Percentiles rank a stretch among this genome's conserved stretches.
Evolutionary conservation across 2,329 filamentous ascomycete species (phyloP).

Genomic region (Penicillium sp.): DNA sequence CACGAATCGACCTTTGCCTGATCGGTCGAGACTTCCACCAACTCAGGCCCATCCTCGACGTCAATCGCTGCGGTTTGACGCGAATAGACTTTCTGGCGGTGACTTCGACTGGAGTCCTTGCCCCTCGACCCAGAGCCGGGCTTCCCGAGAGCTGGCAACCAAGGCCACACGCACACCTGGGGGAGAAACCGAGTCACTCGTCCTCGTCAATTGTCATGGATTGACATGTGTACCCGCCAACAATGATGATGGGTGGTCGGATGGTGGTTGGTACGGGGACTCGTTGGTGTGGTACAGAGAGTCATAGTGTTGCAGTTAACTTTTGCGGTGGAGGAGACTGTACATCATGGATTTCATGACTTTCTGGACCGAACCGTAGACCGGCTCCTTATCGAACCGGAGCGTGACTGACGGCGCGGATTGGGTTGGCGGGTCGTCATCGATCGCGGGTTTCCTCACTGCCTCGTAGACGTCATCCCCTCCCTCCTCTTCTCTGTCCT

Average conservation of each 20-base stretch:
- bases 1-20: not conserved
- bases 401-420: not conserved
- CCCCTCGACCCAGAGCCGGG: slow-evolving; percentile 9
- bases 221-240: no score
- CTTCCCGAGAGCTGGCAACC: slow-evolving; percentile 4
- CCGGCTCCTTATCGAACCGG: not conserved
- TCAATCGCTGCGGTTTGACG: slow-evolving; percentile 12
- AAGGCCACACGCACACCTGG: no score
- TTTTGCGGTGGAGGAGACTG: not conserved
- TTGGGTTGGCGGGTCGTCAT: slow-evolving; percentile 11
- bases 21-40: not conserved
- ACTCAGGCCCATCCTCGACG: slow-evolving; percentile 12
- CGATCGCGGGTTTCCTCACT: slow-evolving; percentile 5
- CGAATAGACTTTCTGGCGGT: slow-evolving; percentile 9
- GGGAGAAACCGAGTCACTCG: no score
- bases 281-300: no score
- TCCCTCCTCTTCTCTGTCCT: slow-evolving; percentile 10
- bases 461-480: slow-evolving; percentile 34
- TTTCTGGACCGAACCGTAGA: not conserved
- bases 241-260: no score
- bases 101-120: not conserved
- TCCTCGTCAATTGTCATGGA: no score
- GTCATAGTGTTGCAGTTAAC: no score
- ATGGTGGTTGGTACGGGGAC: no score
- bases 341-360: not conserved